Conservation (phyloP, 768 basidiomycete genomes). For the Sarcodon sp. region DNA sequence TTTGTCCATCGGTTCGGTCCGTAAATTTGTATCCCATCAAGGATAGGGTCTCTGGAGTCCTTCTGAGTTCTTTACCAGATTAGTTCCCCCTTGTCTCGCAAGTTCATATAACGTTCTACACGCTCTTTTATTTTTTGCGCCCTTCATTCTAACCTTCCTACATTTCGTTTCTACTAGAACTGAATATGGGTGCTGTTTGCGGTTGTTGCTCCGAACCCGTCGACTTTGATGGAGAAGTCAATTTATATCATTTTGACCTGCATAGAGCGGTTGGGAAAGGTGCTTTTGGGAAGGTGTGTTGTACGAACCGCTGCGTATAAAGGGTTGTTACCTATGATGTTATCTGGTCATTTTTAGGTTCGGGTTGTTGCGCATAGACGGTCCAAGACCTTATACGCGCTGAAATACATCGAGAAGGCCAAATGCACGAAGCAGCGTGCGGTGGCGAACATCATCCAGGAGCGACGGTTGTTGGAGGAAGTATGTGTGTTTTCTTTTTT, state of each 20-base stretch:
- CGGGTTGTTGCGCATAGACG: slow-evolving; percentile 95
- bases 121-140: slow-evolving; percentile 12
- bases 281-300: slow-evolving; percentile 88
- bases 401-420: slow-evolving; percentile 97
- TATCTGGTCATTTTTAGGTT: slow-evolving; percentile 37
- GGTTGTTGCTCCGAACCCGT: slow-evolving; percentile 28
- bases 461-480: slow-evolving; percentile 86
- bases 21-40: too few relatives aligned
- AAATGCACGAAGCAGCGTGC: slow-evolving; percentile 86
- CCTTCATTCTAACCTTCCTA: slow-evolving; percentile 5
- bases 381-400: slow-evolving; percentile 82
- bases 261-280: slow-evolving; percentile 94
- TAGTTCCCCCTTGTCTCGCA: neutral
- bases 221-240: slow-evolving; percentile 51
- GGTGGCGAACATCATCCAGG: slow-evolving; percentile 88
- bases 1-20: too few relatives aligned
- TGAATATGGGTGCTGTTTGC: slow-evolving; percentile 14
- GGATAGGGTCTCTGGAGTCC: too few relatives aligned
- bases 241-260: slow-evolving; percentile 93
- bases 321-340: too few relatives aligned
- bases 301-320: too few relatives aligned
- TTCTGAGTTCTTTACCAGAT: neutral
- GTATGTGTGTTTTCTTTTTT: slow-evolving; percentile 22
- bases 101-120: neutral
- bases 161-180: slow-evolving; percentile 5